phyloP scores from a whole-genome alignment of 164 flowering plant species.

The Amborella trichopoda region DNA sequence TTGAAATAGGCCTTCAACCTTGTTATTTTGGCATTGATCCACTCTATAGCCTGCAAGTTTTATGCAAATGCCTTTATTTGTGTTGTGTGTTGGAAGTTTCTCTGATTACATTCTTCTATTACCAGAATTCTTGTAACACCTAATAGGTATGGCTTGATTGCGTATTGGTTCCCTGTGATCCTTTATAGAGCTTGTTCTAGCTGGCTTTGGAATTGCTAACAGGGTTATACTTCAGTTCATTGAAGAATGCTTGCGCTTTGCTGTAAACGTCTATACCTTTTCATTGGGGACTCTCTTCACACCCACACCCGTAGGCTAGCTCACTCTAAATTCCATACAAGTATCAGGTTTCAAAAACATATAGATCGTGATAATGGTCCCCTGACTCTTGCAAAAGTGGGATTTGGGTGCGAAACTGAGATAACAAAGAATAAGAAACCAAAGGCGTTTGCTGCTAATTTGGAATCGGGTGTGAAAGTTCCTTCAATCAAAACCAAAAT shows the following conservation, averaged over 20 bases:
- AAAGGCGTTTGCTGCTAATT: constrained; percentile 10
- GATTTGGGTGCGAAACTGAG: constrained; percentile 17
- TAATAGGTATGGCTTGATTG: no score
- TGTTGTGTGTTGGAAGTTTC: no score
- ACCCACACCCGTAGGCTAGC: constrained; percentile 18
- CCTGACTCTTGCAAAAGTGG: constrained; percentile 40
- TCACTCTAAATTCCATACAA: constrained; percentile 16
- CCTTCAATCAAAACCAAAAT: constrained; percentile 23
- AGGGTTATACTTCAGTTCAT: no score
- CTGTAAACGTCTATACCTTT: constrained; percentile 36
- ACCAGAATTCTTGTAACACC: no score
- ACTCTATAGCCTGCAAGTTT: no score
- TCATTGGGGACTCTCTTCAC: constrained; percentile 32
- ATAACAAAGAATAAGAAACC: constrained; percentile 5
- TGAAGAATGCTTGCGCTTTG: constrained; percentile 30
- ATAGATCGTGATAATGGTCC: constrained; percentile 15
- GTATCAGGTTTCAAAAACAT: constrained; percentile 17
- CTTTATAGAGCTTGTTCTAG: no score
- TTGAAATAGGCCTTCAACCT: no score
- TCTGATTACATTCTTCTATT: no score
- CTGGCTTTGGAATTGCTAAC: no score
- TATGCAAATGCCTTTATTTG: no score
- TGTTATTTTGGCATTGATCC: no score
- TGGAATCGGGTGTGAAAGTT: constrained; percentile 12
- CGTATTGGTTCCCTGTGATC: no score